Base-by-base conservation (phyloP, 352 stramenopile genomes). In the Phytophthora fragariae region DNA sequence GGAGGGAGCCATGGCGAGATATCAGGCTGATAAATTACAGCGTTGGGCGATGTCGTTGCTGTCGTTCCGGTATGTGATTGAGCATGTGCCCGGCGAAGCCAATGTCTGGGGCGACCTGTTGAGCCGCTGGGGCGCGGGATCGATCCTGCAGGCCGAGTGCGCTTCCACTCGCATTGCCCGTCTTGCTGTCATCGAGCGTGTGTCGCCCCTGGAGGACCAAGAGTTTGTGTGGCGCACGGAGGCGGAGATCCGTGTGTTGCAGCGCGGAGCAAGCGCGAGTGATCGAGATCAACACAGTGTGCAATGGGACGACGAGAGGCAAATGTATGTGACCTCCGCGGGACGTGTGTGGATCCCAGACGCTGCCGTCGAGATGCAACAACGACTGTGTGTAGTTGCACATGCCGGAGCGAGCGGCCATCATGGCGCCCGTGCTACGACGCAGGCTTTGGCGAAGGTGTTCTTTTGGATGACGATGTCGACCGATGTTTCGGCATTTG, bases 361-460 rank as follows among this genome's bases (percentile, higher is more conserved):
- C 11, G 31, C 47, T 12, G 56, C 46, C 4, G 58, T 21, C 10
- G 47, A 70, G 5, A 12, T 81, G 57, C 71, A 75, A 19, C 29
- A 75, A 14, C 58, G 74, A 1, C 27, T 76, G 2, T 74, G 70
- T 33, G 65, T 82, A 0, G 24, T 85, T 1, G 75, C 67, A 0
- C 75, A 82, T 29, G 75, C 72, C 0, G 78, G 67, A 10, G 52
- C 53, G 0, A 54, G 24, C 5, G 74, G 72, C 0, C 75, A 83
- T 44, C 74, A 68, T 14, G 78, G 74, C 35, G 12, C 35, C 35
- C 35, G 35, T 44, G 35, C 35, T 44, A 44, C 35, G 35, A 44
- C 35, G 4, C 35, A 44, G 7, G 35, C 35, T 14, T 14, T 44
- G 35, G 35, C 3, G 35, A 44, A 1, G 2, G 19, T 60, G 9